phyloP scores from a whole-genome alignment of 2,329 filamentous ascomycete species.

The Nemania sp. region DNA sequence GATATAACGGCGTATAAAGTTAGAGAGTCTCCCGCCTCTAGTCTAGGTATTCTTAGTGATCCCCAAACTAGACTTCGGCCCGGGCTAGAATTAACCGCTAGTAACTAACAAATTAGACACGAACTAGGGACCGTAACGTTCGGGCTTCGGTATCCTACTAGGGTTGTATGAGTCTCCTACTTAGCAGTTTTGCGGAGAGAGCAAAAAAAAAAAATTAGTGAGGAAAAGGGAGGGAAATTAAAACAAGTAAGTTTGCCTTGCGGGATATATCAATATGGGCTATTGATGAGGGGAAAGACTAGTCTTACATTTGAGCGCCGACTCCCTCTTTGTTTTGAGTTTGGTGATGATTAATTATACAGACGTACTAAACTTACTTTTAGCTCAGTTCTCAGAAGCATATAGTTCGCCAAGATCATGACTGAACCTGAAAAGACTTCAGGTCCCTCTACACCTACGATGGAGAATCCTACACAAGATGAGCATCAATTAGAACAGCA shows the following conservation, averaged over 20 bases:
- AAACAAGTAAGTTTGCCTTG: not conserved
- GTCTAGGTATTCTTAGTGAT: not conserved
- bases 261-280: not conserved
- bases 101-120: not conserved
- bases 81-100: not conserved
- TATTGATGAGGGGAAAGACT: not conserved
- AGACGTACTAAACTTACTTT: not conserved
- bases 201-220: not conserved
- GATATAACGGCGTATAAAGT: not conserved
- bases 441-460: not conserved
- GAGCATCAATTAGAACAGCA: conserved; percentile 12
- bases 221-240: not conserved
- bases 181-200: not conserved
- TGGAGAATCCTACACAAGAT: conserved; percentile 10
- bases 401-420: conserved; percentile 22
- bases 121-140: not conserved
- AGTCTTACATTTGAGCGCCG: not conserved
- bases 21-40: not conserved
- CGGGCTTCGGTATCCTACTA: not conserved
- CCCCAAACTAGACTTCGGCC: not conserved
- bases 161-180: not conserved
- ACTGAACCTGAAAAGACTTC: conserved; percentile 24
- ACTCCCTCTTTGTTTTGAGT: not conserved
- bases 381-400: not conserved
- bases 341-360: not conserved